Evolutionary conservation across 2,329 filamentous ascomycete genomes (phyloP), one percentile per base, ranked within the genome.

Genomic region (Scedosporium dehoogii): DNA sequence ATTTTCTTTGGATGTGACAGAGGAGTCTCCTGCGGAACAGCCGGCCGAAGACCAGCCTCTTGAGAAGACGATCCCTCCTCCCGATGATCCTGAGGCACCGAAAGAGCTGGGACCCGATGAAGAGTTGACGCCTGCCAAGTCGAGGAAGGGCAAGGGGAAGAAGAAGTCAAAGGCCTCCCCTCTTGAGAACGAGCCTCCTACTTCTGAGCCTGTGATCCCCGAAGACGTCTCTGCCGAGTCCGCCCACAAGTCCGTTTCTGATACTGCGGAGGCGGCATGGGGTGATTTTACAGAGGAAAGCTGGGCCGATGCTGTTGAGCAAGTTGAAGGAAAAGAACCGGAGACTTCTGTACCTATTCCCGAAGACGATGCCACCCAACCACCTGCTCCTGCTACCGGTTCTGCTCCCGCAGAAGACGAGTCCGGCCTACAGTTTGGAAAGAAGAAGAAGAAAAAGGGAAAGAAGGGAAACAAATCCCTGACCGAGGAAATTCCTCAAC

Each of bases 111-210:
- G 42, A 18, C 44, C 62, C 6, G 60, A 27, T 4, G 57, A 65
- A 10, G 55, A 57, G n/a, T 63, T 66, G 41, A 65, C 65, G 23
- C 38, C 56, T 6, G 51, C 63, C 18, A 62, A 66, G 9, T 63
- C 64, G 23, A 71, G 72, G 68, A 72, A 71, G 60, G 68, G 65
- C 59, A 73, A 72, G 68, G 71, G 70, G 60, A 66, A 73, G 48
- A 79, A 77, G 67, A 79, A 78, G 68, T 70, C 69, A 41, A 80
- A 77, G 71, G 79, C 60, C 14, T 25, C 51, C 25, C 38, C 62
- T 18, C 53, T 53, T n/a, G 58, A 60, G 51, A 21, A 27, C 25
- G 44, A 61, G 59, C 27, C 60, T 60, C 29, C 46, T 29, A 27
- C 60, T 29, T 10, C 14, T n/a, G 58, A 53, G 25, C 18, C 23